Percentiles rank a stretch among this genome's conserved stretches.
These are phyloP conservation scores for Baffinella frigidus DNA, from an alignment of 208 protist genomes.

Conservation along the genomic window DNA sequence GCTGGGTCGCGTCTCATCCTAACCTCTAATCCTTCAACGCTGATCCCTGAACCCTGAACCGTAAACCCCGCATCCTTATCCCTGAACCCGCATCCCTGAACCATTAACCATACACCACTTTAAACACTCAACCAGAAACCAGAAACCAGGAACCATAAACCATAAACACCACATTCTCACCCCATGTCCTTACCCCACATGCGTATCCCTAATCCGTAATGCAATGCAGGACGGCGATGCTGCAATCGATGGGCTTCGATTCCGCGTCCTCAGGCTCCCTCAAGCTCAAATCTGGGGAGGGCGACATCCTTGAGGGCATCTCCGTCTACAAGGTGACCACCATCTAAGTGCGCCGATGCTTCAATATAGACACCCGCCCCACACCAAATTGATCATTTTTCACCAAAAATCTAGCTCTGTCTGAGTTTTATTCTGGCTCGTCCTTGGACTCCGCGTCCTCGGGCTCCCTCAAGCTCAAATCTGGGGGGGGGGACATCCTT, in stretches of 20 bases:
- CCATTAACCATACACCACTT: not conserved
- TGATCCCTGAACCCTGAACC: too few species aligned
- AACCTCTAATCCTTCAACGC: too few species aligned
- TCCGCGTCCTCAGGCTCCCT: not conserved
- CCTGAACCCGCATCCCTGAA: not conserved
- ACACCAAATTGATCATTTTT: too few species aligned
- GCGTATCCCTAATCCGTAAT: not conserved
- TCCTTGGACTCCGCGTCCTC: not conserved
- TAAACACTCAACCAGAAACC: not conserved
- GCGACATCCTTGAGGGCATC: constrained; percentile 14
- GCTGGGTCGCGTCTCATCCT: too few species aligned
- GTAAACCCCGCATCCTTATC: not conserved
- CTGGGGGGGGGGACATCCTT: not conserved
- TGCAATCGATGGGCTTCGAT: not conserved
- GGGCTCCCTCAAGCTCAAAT: not conserved
- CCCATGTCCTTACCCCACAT: too few species aligned
- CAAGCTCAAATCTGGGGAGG: not conserved
- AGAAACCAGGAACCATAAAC: not conserved
- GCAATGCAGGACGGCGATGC: not conserved
- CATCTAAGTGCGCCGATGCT: too few species aligned
- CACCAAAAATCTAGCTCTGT: too few species aligned
- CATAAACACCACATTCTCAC: too few species aligned
- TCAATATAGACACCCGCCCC: too few species aligned
- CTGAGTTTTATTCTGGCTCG: too few species aligned
- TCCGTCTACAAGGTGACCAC: constrained; percentile 28